A percentile compares a stretch with the other conserved stretches of the same genome.
phyloP scores from a whole-genome alignment of 768 basidiomycete genomes.

The Mycena venus region DNA sequence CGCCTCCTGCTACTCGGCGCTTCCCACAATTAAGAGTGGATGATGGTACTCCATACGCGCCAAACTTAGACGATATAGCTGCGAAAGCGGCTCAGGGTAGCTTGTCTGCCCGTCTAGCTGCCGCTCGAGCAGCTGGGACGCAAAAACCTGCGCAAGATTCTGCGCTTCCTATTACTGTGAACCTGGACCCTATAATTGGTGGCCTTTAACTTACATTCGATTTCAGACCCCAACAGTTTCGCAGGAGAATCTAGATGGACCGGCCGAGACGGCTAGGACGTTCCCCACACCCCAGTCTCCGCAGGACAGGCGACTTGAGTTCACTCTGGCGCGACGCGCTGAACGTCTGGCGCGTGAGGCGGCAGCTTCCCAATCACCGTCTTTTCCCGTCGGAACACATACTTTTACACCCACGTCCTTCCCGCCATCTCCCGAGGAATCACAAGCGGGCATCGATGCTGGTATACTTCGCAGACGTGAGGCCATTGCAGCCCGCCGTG shows the following conservation, averaged over 20 bases:
- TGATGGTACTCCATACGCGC: constrained; percentile 1
- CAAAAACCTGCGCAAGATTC: not conserved
- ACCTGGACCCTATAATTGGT: not conserved
- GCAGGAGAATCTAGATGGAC: not conserved
- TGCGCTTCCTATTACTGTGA: not conserved
- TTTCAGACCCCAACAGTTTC: not conserved
- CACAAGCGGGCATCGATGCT: not conserved
- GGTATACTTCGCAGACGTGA: not conserved
- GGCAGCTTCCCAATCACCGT: not conserved
- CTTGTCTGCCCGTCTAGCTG: constrained; percentile 14
- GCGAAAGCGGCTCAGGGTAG: not conserved
- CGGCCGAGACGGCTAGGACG: not conserved
- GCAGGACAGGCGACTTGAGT: not conserved
- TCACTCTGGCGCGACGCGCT: constrained; percentile 19
- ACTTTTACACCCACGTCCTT: not conserved
- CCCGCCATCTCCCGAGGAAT: not conserved
- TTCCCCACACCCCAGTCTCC: not conserved
- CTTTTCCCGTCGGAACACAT: not conserved
- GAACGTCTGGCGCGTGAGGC: constrained; percentile 21
- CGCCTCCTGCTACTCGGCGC: not conserved
- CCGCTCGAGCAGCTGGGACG: not conserved
- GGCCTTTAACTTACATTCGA: not conserved
- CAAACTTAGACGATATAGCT: constrained; percentile 6
- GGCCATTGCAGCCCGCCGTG: constrained; percentile 1
- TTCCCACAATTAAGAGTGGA: not conserved